A percentile compares a stretch with the other conserved stretches of the same genome.
Conservation (phyloP, 768 basidiomycete species). For the Termitomyces titanicus region DNA sequence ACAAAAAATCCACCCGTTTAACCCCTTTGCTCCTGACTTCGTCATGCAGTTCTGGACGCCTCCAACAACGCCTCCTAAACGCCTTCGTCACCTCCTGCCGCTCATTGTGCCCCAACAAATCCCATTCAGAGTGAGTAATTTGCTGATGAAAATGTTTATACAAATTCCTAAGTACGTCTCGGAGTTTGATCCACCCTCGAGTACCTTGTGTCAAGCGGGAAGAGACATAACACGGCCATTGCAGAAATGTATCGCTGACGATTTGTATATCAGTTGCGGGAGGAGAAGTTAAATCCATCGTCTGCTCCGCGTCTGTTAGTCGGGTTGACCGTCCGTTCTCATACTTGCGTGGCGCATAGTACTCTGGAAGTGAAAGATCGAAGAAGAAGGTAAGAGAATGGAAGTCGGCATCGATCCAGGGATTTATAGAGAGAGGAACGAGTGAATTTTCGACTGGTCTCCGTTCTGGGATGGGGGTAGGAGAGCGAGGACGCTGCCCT, state of each 20-base stretch:
- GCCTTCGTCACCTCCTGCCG: constrained; percentile 33
- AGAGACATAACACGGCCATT: constrained; percentile 58
- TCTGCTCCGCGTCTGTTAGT: constrained; percentile 9
- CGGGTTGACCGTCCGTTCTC: constrained; percentile 30
- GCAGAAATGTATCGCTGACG: constrained; percentile 47
- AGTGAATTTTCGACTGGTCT: neutral
- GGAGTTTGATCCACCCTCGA: constrained; percentile 50
- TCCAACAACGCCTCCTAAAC: constrained; percentile 34
- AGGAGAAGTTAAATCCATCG: constrained; percentile 54
- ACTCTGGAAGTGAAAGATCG: constrained; percentile 51
- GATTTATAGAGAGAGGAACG: constrained; percentile 34
- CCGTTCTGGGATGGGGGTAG: neutral
- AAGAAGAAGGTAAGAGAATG: constrained; percentile 46
- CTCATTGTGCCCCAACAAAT: constrained; percentile 22
- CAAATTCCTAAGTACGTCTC: constrained; percentile 52
- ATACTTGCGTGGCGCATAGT: constrained; percentile 39
- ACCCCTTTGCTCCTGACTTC: constrained; percentile 49
- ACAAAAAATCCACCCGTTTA: constrained; percentile 58
- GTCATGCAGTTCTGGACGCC: constrained; percentile 20
- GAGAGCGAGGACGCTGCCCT: neutral
- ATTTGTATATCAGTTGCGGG: constrained; percentile 49
- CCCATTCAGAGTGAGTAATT: constrained; percentile 39
- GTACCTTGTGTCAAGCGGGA: constrained; percentile 44
- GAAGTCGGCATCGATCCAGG: constrained; percentile 48
- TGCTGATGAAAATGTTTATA: constrained; percentile 42